Evolutionary conservation across 2,329 filamentous ascomycete genomes (phyloP).

Genomic region (Phialocephala sp.): DNA sequence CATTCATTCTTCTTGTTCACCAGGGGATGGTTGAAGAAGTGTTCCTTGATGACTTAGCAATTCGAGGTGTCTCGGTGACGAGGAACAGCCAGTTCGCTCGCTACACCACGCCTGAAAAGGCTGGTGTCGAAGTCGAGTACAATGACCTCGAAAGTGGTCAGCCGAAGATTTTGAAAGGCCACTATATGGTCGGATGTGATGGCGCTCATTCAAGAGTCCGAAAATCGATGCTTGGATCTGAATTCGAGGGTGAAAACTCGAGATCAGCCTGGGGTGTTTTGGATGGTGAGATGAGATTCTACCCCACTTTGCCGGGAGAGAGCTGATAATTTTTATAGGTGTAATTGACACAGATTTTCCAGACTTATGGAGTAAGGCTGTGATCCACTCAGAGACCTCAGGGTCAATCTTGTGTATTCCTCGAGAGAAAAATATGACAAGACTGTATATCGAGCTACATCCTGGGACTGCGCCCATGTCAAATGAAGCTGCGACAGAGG

Average conservation of each 20-base stretch:
- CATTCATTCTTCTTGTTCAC: constrained; percentile 57
- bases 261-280: constrained; percentile 65
- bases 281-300: constrained; percentile 47
- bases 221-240: constrained; percentile 55
- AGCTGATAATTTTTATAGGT: constrained; percentile 50
- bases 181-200: constrained; percentile 69
- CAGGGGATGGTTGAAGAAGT: constrained; percentile 53
- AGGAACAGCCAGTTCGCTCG: constrained; percentile 51
- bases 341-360: constrained; percentile 53
- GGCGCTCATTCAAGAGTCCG: constrained; percentile 59
- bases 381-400: constrained; percentile 57
- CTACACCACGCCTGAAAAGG: constrained; percentile 42
- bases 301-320: constrained; percentile 39
- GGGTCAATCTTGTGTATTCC: constrained; percentile 68
- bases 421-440: constrained; percentile 61
- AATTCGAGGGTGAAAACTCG: constrained; percentile 63
- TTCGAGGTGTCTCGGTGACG: constrained; percentile 53
- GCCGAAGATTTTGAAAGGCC: constrained; percentile 57
- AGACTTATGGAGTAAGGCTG: constrained; percentile 63
- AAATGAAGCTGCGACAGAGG: constrained; percentile 54
- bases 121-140: constrained; percentile 48
- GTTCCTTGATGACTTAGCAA: constrained; percentile 59
- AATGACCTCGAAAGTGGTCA: constrained; percentile 61
- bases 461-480: constrained; percentile 49
- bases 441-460: constrained; percentile 68